Evolutionary conservation across 352 stramenopile genomes (phyloP).

Genomic region (Phytophthora kernoviae): DNA sequence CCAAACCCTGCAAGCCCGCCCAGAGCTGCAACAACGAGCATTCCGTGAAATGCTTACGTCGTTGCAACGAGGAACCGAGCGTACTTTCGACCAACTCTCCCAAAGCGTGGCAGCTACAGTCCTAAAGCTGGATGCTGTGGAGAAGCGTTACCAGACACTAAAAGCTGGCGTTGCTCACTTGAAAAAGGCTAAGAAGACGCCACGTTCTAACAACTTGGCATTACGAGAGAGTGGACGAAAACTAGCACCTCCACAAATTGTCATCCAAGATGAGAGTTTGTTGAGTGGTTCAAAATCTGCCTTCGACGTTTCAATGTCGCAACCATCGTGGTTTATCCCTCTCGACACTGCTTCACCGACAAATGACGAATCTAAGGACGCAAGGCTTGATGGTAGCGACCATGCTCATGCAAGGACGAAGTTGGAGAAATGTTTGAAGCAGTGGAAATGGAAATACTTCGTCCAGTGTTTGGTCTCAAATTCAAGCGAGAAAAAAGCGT

Average conservation of each 20-base stretch:
- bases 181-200: neutral
- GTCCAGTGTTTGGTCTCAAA: slow-evolving; percentile 21
- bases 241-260: slow-evolving; percentile 18
- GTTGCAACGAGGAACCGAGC: slow-evolving; percentile 39
- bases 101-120: slow-evolving; percentile 21
- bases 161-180: slow-evolving; percentile 9
- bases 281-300: slow-evolving; percentile 8
- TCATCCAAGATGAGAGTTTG: slow-evolving; percentile 30
- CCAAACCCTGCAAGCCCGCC: slow-evolving; percentile 49
- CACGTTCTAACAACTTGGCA: slow-evolving; percentile 3
- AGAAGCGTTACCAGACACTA: slow-evolving; percentile 18
- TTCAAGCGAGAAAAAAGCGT: slow-evolving; percentile 9
- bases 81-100: slow-evolving; percentile 29
- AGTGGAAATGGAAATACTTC: slow-evolving; percentile 43
- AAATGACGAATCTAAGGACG: neutral
- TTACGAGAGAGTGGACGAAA: slow-evolving; percentile 10
- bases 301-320: slow-evolving; percentile 21
- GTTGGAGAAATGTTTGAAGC: slow-evolving; percentile 13
- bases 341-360: slow-evolving; percentile 6
- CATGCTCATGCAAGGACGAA: neutral
- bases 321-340: slow-evolving; percentile 16
- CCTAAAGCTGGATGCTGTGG: slow-evolving; percentile 22
- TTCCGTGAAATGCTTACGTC: slow-evolving; percentile 47
- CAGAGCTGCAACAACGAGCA: slow-evolving; percentile 40
- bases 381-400: neutral